These are phyloP conservation scores for Neospermospora avenae DNA, from an alignment of 2,329 filamentous ascomycete genomes.

Conservation along the genomic window DNA sequence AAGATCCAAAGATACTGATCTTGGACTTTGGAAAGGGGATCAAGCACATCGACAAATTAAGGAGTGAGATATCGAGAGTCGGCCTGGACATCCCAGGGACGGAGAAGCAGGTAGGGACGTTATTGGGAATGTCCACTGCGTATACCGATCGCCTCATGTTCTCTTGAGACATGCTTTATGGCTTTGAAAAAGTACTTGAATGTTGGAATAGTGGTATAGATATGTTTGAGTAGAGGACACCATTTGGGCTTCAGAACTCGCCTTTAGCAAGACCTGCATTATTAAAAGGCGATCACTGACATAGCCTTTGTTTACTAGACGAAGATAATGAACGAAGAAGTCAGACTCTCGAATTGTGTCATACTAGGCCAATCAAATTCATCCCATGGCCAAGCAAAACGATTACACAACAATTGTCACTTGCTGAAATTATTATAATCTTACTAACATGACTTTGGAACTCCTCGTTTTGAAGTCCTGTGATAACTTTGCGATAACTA, in stretches of 20 bases:
- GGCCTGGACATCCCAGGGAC: neutral
- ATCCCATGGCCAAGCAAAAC: no score
- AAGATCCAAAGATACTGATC: constrained; percentile 87
- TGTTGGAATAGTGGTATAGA: no score
- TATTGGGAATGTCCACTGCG: neutral
- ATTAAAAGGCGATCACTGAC: neutral
- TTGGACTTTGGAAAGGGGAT: constrained; percentile 80
- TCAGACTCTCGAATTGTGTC: no score
- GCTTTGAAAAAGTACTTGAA: no score
- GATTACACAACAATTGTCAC: neutral
- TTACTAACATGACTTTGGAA: neutral
- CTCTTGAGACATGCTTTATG: no score
- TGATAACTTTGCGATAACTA: no score
- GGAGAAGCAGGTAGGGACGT: neutral
- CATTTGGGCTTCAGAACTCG: neutral
- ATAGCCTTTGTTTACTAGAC: neutral
- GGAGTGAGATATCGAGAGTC: constrained; percentile 38
- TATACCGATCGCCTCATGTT: no score
- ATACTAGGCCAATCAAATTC: no score
- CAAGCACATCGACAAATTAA: constrained; percentile 55
- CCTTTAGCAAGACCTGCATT: neutral
- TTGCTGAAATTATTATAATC: neutral
- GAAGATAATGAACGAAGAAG: neutral
- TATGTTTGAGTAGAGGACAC: neutral
- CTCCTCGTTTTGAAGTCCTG: no score